Percentiles rank a stretch among this genome's conserved stretches.
phyloP scores from a whole-genome alignment of 164 flowering plant species.

The Buxus sempervirens region DNA sequence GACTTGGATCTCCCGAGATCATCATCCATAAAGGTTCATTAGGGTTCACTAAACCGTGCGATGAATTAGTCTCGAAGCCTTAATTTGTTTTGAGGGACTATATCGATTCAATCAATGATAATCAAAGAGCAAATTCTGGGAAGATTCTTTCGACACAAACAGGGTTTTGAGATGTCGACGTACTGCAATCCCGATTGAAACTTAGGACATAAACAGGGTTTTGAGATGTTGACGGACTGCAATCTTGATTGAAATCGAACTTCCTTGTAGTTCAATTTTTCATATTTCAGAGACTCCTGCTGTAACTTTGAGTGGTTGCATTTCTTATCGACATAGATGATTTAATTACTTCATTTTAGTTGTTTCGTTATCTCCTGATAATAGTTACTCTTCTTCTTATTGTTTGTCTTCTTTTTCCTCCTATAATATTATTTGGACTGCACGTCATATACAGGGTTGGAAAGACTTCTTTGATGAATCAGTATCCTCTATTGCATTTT shows the following conservation, averaged over 20 bases:
- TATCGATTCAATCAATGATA: background rate
- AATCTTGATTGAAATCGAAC: background rate
- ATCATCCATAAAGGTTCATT: slow-evolving; percentile 1
- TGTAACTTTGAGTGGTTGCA: background rate
- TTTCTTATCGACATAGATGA: background rate
- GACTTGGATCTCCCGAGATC: slow-evolving; percentile 8
- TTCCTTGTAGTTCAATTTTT: no score
- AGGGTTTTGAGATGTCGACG: background rate
- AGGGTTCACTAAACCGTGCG: background rate
- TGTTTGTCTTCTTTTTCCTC: background rate
- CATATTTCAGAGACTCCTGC: background rate
- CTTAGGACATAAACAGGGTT: background rate
- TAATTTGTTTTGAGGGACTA: background rate
- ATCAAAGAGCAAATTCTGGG: background rate
- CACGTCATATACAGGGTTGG: slow-evolving; percentile 67
- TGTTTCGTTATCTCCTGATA: background rate
- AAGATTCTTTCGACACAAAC: background rate
- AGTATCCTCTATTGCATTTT: slow-evolving; percentile 42
- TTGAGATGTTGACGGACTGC: background rate
- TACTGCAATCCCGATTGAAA: background rate
- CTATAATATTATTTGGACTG: background rate
- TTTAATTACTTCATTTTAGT: background rate
- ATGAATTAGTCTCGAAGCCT: background rate
- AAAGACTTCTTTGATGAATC: slow-evolving; percentile 86
- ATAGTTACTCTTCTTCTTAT: background rate